Conservation (phyloP, 139 green algal genomes). For the Zygnema cylindricum region DNA sequence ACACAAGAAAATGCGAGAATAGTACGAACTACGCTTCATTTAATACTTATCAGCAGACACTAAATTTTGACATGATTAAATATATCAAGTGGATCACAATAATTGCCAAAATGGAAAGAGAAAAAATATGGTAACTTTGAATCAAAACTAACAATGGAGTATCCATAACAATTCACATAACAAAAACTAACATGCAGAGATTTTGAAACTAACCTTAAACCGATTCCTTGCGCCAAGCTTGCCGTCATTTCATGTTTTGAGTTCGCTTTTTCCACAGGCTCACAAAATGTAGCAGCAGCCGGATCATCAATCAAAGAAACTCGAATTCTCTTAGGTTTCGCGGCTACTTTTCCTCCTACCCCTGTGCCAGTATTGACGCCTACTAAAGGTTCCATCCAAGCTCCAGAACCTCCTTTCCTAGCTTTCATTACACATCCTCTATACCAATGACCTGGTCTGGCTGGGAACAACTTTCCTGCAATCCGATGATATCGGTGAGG, state of each 20-base stretch:
- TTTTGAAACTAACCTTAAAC: constrained; percentile 31
- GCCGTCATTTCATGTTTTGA: constrained; percentile 54
- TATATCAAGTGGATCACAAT: too few relatives aligned
- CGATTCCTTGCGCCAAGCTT: constrained; percentile 55
- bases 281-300: constrained; percentile 56
- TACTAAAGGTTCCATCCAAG: constrained; percentile 58
- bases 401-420: constrained; percentile 11
- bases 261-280: constrained; percentile 65
- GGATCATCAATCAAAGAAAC: constrained; percentile 48
- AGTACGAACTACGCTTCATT: too few relatives aligned
- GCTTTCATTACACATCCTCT: constrained; percentile 61
- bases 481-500: constrained; percentile 55
- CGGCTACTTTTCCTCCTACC: background rate
- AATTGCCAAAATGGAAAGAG: too few relatives aligned
- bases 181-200: too few relatives aligned
- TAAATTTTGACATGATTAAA: too few relatives aligned
- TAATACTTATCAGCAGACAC: too few relatives aligned
- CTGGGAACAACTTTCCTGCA: constrained; percentile 37
- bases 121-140: too few relatives aligned
- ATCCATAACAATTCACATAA: too few relatives aligned
- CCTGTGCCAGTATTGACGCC: background rate
- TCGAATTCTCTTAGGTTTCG: background rate
- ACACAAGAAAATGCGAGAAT: too few relatives aligned
- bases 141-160: too few relatives aligned
- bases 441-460: constrained; percentile 37